A percentile compares a stretch with the other conserved stretches of the same genome.
phyloP scores from a whole-genome alignment of 2,329 filamentous ascomycete genomes.

The Calonectria multiphialidica region DNA sequence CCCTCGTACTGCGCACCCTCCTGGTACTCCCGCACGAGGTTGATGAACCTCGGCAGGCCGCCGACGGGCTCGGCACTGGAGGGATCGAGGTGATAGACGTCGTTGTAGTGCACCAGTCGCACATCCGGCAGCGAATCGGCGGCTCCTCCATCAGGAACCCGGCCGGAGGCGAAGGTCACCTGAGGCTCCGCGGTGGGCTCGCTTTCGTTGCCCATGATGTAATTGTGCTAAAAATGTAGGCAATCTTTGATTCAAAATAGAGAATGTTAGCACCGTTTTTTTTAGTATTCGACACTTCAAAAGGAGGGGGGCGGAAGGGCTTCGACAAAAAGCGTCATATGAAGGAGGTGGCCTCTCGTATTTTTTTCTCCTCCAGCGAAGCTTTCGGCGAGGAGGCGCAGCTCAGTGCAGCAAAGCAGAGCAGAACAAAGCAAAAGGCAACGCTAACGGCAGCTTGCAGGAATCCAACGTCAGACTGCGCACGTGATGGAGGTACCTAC shows the following conservation, averaged over 20 bases:
- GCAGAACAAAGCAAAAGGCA: not conserved
- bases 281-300: not conserved
- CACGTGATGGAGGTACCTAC: constrained; percentile 20
- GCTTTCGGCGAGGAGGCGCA: constrained; percentile 23
- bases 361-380: not conserved
- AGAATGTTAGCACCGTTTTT: not conserved
- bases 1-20: constrained; percentile 68
- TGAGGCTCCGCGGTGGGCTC: constrained; percentile 44
- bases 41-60: constrained; percentile 84
- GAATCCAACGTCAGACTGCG: constrained; percentile 25
- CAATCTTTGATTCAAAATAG: not conserved
- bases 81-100: constrained; percentile 89
- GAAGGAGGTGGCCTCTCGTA: not conserved
- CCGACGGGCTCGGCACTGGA: constrained; percentile 85
- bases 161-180: constrained; percentile 42
- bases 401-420: not conserved
- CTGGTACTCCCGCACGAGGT: constrained; percentile 81
- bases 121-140: constrained; percentile 69
- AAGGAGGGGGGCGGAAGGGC: not conserved
- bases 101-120: constrained; percentile 90
- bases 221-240: not conserved
- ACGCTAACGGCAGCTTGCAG: constrained; percentile 22
- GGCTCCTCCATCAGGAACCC: constrained; percentile 32
- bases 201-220: constrained; percentile 36
- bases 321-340: not conserved